These are phyloP conservation scores for Naumovozyma dairenensis DNA, from an alignment of 805 yeast genomes.

Conservation along the genomic window DNA sequence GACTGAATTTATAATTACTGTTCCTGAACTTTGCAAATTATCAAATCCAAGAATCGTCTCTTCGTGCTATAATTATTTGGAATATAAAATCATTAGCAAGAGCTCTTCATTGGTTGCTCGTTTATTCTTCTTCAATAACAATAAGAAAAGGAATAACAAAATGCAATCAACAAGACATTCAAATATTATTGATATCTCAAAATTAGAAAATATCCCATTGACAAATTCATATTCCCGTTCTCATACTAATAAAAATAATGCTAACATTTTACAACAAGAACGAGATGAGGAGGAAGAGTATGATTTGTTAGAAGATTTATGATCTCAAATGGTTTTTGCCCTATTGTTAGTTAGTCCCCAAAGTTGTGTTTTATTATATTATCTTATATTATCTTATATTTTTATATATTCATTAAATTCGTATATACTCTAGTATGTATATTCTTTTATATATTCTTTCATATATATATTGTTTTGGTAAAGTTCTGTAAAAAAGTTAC, in stretches of 20 bases:
- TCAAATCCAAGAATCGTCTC: constrained; percentile 4
- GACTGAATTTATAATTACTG: constrained; percentile 8
- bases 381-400: background rate
- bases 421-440: background rate
- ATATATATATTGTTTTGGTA: background rate
- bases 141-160: constrained; percentile 1
- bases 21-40: constrained; percentile 6
- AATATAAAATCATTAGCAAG: too few species aligned
- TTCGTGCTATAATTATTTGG: background rate
- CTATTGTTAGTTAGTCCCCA: too few species aligned
- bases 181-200: too few species aligned
- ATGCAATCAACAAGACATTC: background rate
- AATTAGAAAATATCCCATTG: constrained; percentile 1
- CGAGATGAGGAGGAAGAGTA: background rate
- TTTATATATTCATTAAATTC: background rate
- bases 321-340: too few species aligned
- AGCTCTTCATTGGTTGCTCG: too few species aligned
- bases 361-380: background rate
- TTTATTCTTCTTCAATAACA: background rate
- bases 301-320: background rate
- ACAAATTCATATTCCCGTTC: background rate
- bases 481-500: too few species aligned
- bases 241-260: background rate
- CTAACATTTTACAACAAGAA: background rate
- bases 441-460: background rate